A percentile compares a stretch with the other conserved stretches of the same genome.
These are phyloP conservation scores for Pythium graminicola DNA, from an alignment of 352 stramenopile species.

Conservation along the genomic window DNA sequence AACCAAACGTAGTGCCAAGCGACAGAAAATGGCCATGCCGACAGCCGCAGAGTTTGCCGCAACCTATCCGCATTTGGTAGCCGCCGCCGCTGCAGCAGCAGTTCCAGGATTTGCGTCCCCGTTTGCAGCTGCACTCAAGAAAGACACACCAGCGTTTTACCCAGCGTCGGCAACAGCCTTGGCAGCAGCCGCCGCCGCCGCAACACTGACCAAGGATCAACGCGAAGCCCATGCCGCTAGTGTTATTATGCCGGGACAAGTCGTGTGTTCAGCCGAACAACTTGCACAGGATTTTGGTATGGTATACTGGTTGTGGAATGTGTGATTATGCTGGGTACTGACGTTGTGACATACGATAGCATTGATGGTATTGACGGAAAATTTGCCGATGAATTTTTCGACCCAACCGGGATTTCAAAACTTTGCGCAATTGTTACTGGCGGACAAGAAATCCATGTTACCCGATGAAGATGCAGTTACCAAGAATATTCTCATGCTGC, in stretches of 20 bases:
- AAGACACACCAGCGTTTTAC: slow-evolving; percentile 15
- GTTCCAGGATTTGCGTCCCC: slow-evolving; percentile 24
- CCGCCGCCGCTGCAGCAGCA: slow-evolving; percentile 35
- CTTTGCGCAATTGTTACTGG: slow-evolving; percentile 53
- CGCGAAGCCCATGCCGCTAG: background rate
- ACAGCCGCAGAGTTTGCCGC: slow-evolving; percentile 46
- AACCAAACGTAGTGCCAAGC: slow-evolving; percentile 70
- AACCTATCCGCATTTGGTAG: slow-evolving; percentile 41
- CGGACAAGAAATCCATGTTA: slow-evolving; percentile 56
- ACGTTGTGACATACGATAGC: slow-evolving; percentile 16
- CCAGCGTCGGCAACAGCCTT: slow-evolving; percentile 21
- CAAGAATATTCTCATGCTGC: slow-evolving; percentile 61
- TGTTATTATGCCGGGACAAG: slow-evolving; percentile 13
- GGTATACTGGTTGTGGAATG: slow-evolving; percentile 8
- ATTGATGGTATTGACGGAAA: slow-evolving; percentile 66
- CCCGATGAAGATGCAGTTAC: slow-evolving; percentile 50
- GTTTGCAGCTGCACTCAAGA: slow-evolving; percentile 21
- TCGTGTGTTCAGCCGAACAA: slow-evolving; percentile 49
- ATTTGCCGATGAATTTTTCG: slow-evolving; percentile 57
- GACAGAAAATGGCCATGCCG: slow-evolving; percentile 52
- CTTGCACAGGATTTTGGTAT: slow-evolving; percentile 59
- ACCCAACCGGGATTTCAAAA: slow-evolving; percentile 61
- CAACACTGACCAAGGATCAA: slow-evolving; percentile 44
- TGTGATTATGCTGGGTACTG: background rate
- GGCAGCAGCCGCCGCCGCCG: slow-evolving; percentile 35